Evolutionary conservation across 371 early-diverging fungal genomes (phyloP).

Genomic region (Basidiobolus meristosporus): DNA sequence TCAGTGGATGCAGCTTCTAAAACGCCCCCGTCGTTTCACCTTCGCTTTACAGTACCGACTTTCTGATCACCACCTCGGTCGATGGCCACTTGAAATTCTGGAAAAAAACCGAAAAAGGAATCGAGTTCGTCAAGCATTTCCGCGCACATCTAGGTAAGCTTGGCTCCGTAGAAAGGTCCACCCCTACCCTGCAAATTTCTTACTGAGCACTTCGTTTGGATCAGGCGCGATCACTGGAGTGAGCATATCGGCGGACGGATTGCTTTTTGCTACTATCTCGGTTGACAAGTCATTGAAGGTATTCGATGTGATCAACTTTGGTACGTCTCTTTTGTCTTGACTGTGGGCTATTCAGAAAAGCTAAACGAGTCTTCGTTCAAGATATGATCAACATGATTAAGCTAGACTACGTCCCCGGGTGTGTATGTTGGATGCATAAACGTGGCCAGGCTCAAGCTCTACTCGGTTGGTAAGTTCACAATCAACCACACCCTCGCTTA

Average conservation of each 20-base stretch:
- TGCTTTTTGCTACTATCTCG: conserved; percentile 61
- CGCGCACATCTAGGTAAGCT: conserved; percentile 56
- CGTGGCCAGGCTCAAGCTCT: conserved; percentile 62
- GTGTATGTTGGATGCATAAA: conserved; percentile 74
- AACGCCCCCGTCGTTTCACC: background rate
- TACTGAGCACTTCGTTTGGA: background rate
- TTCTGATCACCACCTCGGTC: conserved; percentile 78
- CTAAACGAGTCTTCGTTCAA: conserved; percentile 7
- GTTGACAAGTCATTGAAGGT: conserved; percentile 76
- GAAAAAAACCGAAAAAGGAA: conserved; percentile 84
- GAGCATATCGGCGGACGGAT: conserved; percentile 53
- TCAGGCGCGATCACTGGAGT: conserved; percentile 27
- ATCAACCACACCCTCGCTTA: background rate
- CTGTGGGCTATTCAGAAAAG: background rate
- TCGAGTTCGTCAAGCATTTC: conserved; percentile 95
- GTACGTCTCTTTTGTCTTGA: conserved; percentile 13
- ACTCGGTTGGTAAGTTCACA: conserved; percentile 41
- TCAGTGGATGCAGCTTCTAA: no score
- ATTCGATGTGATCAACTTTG: conserved; percentile 89
- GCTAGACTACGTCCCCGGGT: conserved; percentile 48
- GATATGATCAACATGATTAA: conserved; percentile 93
- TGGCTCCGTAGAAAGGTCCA: background rate
- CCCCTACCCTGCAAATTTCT: background rate
- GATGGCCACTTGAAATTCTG: conserved; percentile 97
- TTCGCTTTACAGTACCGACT: conserved; percentile 45